A percentile compares a stretch with the other conserved stretches of the same genome.
Conservation (phyloP, 257 asterid species). For the Coffea eugenioides region DNA sequence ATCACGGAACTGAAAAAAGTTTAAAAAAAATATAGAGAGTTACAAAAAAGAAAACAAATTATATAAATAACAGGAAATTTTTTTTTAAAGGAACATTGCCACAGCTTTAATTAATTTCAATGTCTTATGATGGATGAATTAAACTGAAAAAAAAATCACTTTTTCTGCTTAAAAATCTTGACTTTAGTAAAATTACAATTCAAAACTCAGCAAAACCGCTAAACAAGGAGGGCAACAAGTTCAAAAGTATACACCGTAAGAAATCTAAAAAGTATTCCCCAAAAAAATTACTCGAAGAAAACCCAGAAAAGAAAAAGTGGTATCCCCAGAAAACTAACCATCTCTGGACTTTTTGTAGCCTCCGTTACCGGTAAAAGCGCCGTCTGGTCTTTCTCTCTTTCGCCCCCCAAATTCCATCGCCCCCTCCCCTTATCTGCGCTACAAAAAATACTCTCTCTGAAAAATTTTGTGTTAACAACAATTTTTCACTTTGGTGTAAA, state of each 20-base stretch:
- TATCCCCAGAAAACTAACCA: slow-evolving; percentile 13
- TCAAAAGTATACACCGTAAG: background rate
- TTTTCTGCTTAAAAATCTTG: background rate
- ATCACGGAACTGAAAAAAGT: background rate
- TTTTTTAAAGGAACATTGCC: too few relatives aligned
- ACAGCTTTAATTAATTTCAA: background rate
- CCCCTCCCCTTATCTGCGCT: background rate
- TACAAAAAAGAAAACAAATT: too few relatives aligned
- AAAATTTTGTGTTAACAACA: background rate
- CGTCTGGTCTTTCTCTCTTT: slow-evolving; percentile 17
- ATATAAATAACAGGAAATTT: too few relatives aligned
- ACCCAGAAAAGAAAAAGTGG: too few relatives aligned
- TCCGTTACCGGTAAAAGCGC: slow-evolving; percentile 13
- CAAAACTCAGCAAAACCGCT: background rate
- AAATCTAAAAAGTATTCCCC: background rate
- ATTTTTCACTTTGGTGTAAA: background rate
- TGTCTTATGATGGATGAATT: background rate
- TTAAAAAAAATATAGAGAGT: too few relatives aligned
- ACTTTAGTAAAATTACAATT: background rate
- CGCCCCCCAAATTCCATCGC: slow-evolving; percentile 22
- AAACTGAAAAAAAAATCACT: background rate
- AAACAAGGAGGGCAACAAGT: background rate
- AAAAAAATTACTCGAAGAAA: background rate
- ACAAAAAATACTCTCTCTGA: background rate
- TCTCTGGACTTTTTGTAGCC: slow-evolving; percentile 22